phyloP scores from a whole-genome alignment of 2,329 filamentous ascomycete genomes.

The Monosporascus sp. region DNA sequence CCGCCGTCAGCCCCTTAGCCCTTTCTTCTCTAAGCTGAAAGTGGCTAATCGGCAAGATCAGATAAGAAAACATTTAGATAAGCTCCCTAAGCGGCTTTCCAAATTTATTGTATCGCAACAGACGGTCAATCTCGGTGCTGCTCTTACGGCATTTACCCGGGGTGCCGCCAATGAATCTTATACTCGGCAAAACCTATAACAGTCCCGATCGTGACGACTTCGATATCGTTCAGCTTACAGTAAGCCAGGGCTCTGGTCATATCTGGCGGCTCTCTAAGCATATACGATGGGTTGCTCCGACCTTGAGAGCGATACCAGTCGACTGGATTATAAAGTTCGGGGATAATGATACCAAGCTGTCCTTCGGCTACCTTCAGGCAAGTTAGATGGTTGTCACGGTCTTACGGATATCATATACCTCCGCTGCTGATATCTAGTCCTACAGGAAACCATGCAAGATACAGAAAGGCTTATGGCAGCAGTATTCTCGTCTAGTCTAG shows the following conservation, averaged over 20 bases:
- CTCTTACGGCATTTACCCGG: slow-evolving; percentile 8
- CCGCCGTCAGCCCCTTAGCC: slow-evolving; percentile 12
- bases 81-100: slow-evolving; percentile 4
- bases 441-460: slow-evolving; percentile 8
- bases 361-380: too few species aligned
- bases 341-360: too few species aligned
- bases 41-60: slow-evolving; percentile 9
- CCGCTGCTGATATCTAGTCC: slow-evolving; percentile 1
- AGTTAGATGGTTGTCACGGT: too few species aligned
- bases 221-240: neutral
- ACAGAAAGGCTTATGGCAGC: slow-evolving; percentile 9
- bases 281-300: too few species aligned
- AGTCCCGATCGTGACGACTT: slow-evolving; percentile 6
- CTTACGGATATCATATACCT: too few species aligned
- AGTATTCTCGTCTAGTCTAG: slow-evolving; percentile 8
- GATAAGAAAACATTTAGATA: slow-evolving; percentile 3
- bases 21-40: slow-evolving; percentile 17
- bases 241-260: too few species aligned
- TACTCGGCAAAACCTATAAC: slow-evolving; percentile 10
- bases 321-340: too few species aligned
- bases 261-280: too few species aligned
- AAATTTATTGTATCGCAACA: neutral
- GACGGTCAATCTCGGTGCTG: slow-evolving; percentile 9
- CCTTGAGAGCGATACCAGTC: too few species aligned
- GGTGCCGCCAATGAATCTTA: slow-evolving; percentile 9